These are phyloP conservation scores for Adansonia madagascariensis DNA, from an alignment of 441 rosid genomes.

Conservation along the genomic window DNA sequence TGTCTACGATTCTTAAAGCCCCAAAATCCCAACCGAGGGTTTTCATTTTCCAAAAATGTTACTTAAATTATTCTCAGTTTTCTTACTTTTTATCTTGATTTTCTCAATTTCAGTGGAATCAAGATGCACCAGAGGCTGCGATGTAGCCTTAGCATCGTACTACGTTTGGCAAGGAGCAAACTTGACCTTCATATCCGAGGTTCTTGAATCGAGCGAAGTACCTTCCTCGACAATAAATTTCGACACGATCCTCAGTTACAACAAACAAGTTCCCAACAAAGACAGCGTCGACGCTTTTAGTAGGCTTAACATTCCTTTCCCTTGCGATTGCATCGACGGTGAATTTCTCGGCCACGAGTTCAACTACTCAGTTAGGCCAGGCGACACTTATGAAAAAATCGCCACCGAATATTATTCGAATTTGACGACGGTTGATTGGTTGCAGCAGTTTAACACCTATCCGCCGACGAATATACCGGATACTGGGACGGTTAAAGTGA, in stretches of 20 bases:
- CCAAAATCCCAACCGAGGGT: not conserved
- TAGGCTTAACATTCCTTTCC: constrained; percentile 63
- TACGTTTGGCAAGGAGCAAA: constrained; percentile 36
- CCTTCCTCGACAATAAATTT: constrained; percentile 27
- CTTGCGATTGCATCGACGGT: constrained; percentile 54
- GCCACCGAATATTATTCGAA: constrained; percentile 44
- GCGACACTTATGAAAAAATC: constrained; percentile 40
- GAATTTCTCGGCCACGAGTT: constrained; percentile 52
- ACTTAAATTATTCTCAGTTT: not conserved
- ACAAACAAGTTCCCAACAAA: constrained; percentile 36
- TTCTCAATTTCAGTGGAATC: not conserved
- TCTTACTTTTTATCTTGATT: constrained; percentile 26
- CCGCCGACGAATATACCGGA: constrained; percentile 41
- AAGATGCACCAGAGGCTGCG: no score
- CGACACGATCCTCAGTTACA: constrained; percentile 41
- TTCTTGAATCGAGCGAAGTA: constrained; percentile 33
- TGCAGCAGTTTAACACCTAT: constrained; percentile 41
- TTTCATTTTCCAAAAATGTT: constrained; percentile 11
- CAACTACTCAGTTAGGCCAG: constrained; percentile 23
- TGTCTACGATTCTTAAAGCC: not conserved
- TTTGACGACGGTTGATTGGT: constrained; percentile 43
- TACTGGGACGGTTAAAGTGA: constrained; percentile 29
- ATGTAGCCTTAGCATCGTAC: no score
- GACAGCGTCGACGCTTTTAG: constrained; percentile 24
- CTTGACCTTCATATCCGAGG: constrained; percentile 45